phyloP scores from a whole-genome alignment of 2,329 filamentous ascomycete genomes.

The Talaromyces verruculosus region DNA sequence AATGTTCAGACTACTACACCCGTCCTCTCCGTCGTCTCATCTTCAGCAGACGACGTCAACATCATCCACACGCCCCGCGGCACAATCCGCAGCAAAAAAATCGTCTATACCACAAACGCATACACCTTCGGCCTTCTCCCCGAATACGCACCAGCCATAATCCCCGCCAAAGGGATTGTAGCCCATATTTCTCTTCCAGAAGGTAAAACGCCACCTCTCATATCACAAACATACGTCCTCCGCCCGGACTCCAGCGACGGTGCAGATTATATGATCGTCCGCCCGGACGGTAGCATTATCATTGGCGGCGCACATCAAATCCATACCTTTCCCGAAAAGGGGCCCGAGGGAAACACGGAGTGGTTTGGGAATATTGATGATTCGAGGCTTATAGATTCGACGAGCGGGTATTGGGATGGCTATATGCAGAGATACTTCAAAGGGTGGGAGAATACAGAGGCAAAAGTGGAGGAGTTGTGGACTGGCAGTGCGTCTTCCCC shows the following conservation, averaged over 20 bases:
- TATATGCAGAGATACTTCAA: conserved; percentile 41
- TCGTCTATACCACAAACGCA: conserved; percentile 80
- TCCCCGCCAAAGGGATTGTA: conserved; percentile 68
- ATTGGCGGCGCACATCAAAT: conserved; percentile 62
- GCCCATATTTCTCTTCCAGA: conserved; percentile 33
- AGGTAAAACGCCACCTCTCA: conserved; percentile 21
- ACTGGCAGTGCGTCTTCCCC: conserved; percentile 33
- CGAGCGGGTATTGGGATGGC: conserved; percentile 41
- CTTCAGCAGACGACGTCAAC: conserved; percentile 46
- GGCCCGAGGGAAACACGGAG: conserved; percentile 25
- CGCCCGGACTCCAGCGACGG: conserved; percentile 55
- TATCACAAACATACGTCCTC: conserved; percentile 59
- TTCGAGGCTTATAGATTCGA: conserved; percentile 50
- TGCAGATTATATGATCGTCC: conserved; percentile 60
- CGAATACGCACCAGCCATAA: conserved; percentile 67
- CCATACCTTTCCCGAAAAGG: conserved; percentile 24
- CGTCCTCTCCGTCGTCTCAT: conserved; percentile 33
- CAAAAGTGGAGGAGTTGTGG: conserved; percentile 38
- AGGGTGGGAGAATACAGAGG: conserved; percentile 40
- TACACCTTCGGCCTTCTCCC: conserved; percentile 78
- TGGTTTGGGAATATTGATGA: conserved; percentile 54
- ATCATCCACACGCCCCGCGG: conserved; percentile 61
- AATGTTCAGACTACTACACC: conserved; percentile 57
- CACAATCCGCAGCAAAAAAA: conserved; percentile 58
- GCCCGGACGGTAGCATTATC: conserved; percentile 56